phyloP scores from a whole-genome alignment of 768 basidiomycete genomes.

The Tylopilus sp. region DNA sequence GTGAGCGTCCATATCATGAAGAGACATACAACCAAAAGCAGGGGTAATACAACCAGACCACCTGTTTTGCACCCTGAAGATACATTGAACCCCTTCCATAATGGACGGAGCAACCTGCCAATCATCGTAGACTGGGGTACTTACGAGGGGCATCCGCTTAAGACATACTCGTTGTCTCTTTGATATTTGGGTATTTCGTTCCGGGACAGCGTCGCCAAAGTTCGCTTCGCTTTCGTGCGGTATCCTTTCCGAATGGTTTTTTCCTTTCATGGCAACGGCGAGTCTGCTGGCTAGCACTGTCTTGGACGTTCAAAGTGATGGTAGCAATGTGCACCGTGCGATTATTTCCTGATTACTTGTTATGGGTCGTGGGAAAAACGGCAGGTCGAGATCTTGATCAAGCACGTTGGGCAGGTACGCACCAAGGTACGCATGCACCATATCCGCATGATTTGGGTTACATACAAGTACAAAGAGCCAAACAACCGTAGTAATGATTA shows the following conservation, averaged over 20 bases:
- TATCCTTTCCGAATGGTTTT: slow-evolving; percentile 7
- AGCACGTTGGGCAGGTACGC: slow-evolving; percentile 22
- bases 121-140: slow-evolving; percentile 10
- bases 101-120: slow-evolving; percentile 5
- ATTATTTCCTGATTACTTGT: not conserved
- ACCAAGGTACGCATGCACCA: not conserved
- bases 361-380: slow-evolving; percentile 13
- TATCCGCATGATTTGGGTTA: slow-evolving; percentile 13
- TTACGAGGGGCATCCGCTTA: slow-evolving; percentile 67
- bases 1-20: slow-evolving; percentile 11
- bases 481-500: slow-evolving; percentile 9
- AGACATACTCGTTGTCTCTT: slow-evolving; percentile 70
- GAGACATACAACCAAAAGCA: slow-evolving; percentile 50
- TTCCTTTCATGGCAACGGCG: slow-evolving; percentile 16
- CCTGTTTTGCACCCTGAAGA: slow-evolving; percentile 50
- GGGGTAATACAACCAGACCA: slow-evolving; percentile 64
- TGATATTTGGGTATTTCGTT: slow-evolving; percentile 64
- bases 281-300: not conserved
- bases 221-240: not conserved
- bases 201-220: slow-evolving; percentile 43
- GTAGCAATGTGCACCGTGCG: not conserved
- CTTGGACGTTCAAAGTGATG: not conserved
- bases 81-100: not conserved
- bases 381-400: slow-evolving; percentile 22
- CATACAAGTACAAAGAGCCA: slow-evolving; percentile 12